Base-by-base conservation (phyloP, 257 asterid genomes). In the Sherardia arvensis region DNA sequence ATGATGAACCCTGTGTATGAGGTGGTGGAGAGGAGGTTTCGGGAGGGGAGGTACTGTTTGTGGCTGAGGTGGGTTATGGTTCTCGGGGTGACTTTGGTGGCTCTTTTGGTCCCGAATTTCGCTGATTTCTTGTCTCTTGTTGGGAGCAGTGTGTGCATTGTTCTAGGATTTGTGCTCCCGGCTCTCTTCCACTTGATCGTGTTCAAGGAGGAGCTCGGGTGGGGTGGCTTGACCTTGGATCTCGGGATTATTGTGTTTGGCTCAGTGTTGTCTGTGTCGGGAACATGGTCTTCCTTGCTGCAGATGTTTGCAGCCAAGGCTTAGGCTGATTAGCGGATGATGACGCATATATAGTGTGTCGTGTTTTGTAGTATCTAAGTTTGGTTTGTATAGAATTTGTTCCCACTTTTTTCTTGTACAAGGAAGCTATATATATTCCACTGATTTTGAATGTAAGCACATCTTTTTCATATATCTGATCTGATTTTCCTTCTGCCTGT, bases 1-100 rank as follows among this genome's bases (percentile, higher is more conserved):
- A 88, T 91, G 98, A 91, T 91, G 96, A 84, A 91, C 69, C 96
- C 98, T 0, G 96, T 91, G 23, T 88, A 83, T 62, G 98, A 91
- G 63, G 91, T 91, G 57, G 76, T 88, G 63, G 98, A 91, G 80
- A 87, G 97, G 79, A 80, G 95, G 36, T 86, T 83, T 60, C 81
- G 88, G 76, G 80, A 75, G 20, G 98, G 84, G 55, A 79, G 74
- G 68, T 91, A 88, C 66, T 81, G 91, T 80, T 43, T 88, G 74
- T 91, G 89, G 95, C 21, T 86, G 66, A 78, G 98, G 62, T 88
- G 91, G 96, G 43, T 58, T 48, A 73, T 81, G 61, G 96, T 86
- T 54, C 69, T 91, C 58, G 77, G 25, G 4, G 91, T 88, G 71
- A 81, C 81, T 12, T 61, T 86, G 71, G 78, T 83, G 22, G 95